Evolutionary conservation across 257 asterid genomes (phyloP).

Genomic region (Echium plantagineum): DNA sequence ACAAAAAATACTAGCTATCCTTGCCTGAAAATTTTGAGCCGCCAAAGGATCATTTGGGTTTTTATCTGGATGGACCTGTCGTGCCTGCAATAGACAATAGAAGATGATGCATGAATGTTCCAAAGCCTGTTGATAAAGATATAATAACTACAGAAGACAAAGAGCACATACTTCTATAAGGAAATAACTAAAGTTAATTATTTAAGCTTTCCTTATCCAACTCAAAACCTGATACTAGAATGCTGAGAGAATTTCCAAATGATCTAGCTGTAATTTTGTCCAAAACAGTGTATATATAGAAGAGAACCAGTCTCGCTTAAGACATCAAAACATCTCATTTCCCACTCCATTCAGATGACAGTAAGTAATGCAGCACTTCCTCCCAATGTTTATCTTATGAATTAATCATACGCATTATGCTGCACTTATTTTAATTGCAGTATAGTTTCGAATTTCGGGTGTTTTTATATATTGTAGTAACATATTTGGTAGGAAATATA

Average conservation of each 20-base stretch:
- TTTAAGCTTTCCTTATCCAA: too few species aligned
- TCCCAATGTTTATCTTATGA: background rate
- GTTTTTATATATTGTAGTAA: too few species aligned
- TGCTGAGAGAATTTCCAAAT: too few species aligned
- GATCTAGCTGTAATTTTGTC: too few species aligned
- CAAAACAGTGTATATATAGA: too few species aligned
- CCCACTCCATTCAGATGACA: background rate
- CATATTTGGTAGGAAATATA: too few species aligned
- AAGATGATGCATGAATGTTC: background rate
- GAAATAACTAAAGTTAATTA: background rate
- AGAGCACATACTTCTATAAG: background rate
- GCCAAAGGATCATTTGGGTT: constrained; percentile 95
- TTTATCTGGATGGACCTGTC: constrained; percentile 99
- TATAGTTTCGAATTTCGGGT: too few species aligned
- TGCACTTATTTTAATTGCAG: too few species aligned
- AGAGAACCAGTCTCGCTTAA: background rate
- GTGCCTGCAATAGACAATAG: constrained; percentile 45
- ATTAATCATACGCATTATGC: background rate
- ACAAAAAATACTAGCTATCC: background rate
- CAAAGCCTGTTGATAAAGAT: background rate
- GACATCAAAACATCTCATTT: background rate
- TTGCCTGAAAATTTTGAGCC: constrained; percentile 89
- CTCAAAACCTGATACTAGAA: too few species aligned
- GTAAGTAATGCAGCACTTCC: background rate
- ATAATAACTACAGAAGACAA: background rate